Percentiles rank a stretch among this genome's conserved stretches.
These are phyloP conservation scores for Leccinum disarticulatum DNA, from an alignment of 768 basidiomycete species.

Conservation along the genomic window DNA sequence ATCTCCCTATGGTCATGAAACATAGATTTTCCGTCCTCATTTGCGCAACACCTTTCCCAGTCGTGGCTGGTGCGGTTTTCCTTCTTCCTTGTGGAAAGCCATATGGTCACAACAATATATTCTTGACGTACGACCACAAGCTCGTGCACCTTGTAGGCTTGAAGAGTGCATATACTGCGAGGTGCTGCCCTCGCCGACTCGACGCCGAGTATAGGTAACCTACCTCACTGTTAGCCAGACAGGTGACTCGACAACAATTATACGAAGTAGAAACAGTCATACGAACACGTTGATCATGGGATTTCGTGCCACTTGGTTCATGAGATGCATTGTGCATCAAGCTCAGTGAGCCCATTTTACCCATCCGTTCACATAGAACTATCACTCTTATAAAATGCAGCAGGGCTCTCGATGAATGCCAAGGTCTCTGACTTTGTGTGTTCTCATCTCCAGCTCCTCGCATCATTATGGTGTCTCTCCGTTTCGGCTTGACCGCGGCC, in stretches of 20 bases:
- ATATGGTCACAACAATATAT: neutral
- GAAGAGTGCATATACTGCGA: neutral
- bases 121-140: neutral
- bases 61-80: neutral
- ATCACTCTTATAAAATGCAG: constrained; percentile 6
- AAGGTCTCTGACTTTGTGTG: neutral
- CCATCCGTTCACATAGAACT: neutral
- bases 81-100: neutral
- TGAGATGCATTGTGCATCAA: neutral
- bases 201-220: neutral
- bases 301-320: neutral
- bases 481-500: neutral
- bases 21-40: neutral
- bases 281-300: neutral
- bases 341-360: neutral
- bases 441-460: neutral
- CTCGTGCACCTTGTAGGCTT: neutral
- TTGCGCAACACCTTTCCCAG: neutral
- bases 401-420: neutral
- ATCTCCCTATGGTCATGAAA: neutral
- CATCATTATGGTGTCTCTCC: constrained; percentile 12
- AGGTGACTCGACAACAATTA: neutral
- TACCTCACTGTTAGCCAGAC: neutral
- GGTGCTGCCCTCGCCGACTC: neutral
- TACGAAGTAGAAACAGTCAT: neutral